Base-by-base conservation (phyloP, 2,329 filamentous ascomycete genomes). In the Aurifilum marmelostoma region DNA sequence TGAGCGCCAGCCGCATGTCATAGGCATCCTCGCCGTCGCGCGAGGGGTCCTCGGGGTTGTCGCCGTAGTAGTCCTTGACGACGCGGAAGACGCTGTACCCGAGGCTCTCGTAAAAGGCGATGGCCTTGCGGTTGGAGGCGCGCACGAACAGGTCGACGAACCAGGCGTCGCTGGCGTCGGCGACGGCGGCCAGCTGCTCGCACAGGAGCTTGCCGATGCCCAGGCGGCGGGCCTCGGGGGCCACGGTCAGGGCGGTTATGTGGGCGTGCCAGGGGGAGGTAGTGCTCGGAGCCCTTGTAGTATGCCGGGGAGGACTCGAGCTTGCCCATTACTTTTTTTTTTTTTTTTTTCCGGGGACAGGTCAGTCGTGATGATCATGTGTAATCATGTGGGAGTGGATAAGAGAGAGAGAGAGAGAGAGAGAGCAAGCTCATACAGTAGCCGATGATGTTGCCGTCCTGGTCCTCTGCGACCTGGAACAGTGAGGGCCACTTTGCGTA, bases 241-340 rank as follows among this genome's bases (percentile, higher is more conserved):
- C 91, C 27, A 99, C 93, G 0, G 96, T 98, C 65, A 99, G 85
- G 47, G 95, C 96, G 5, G 96, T 99, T 77, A 99, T 97, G 81
- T 99, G 96, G 27, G 94, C 95, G 82, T 99, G 96, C 93, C 94
- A 98, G n/a, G 95, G n/a, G 95, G n/a, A 97, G 91, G 82, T 97
- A 97, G 82, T 97, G 94, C 75, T 91, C 86, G 63, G 93, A 96
- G 75, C 89, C 89, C 70, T 88, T 86, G 78, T 92, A 88, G 66
- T 89, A 89, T 59, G 92, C 84, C 21, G 92, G 91, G 67, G 93
- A 97, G 72, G 93, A 90, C 83, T 98, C 95, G 71, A 97, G 88
- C 83, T 99, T 99, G 77, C 95, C 96, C 88, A 99, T 97, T 78
- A 99, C 94, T 97, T 27, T 73, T 73, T 56, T 56, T 1, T 16